Conservation (phyloP, 2,329 filamentous ascomycete genomes). For the Talaromyces sp. region DNA sequence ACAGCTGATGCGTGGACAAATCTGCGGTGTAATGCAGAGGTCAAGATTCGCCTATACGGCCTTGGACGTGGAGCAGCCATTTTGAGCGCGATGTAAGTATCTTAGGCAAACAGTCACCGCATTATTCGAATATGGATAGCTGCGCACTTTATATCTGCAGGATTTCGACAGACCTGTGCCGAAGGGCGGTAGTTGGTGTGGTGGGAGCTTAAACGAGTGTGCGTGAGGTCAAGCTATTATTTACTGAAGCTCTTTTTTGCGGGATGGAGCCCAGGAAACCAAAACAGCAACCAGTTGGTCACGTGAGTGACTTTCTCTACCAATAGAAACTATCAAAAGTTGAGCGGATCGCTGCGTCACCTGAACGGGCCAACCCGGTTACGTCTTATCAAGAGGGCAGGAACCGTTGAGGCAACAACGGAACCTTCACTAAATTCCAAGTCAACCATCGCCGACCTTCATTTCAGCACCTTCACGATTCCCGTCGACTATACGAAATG, state of each 20-base stretch:
- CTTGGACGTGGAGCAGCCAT: slow-evolving; percentile 41
- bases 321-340: background rate
- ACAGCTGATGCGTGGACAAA: slow-evolving; percentile 75
- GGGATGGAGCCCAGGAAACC: slow-evolving; percentile 13
- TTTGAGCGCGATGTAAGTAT: slow-evolving; percentile 19
- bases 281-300: slow-evolving; percentile 20
- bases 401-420: slow-evolving; percentile 18
- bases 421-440: slow-evolving; percentile 7
- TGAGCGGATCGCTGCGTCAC: slow-evolving; percentile 16
- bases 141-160: background rate
- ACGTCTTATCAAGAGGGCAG: slow-evolving; percentile 13
- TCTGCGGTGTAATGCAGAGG: slow-evolving; percentile 79
- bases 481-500: slow-evolving; percentile 54
- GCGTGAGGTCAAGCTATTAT: slow-evolving; percentile 12
- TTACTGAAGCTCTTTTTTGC: slow-evolving; percentile 17
- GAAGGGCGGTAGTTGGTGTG: background rate
- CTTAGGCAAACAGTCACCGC: slow-evolving; percentile 10
- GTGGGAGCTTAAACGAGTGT: slow-evolving; percentile 6
- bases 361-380: slow-evolving; percentile 12
- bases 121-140: background rate
- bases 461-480: background rate
- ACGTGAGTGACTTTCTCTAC: slow-evolving; percentile 2
- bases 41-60: slow-evolving; percentile 82
- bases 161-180: background rate
- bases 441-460: background rate